These are phyloP conservation scores for Talaromyces trachyspermus DNA, from an alignment of 495 filamentous ascomycete species.

Conservation along the genomic window DNA sequence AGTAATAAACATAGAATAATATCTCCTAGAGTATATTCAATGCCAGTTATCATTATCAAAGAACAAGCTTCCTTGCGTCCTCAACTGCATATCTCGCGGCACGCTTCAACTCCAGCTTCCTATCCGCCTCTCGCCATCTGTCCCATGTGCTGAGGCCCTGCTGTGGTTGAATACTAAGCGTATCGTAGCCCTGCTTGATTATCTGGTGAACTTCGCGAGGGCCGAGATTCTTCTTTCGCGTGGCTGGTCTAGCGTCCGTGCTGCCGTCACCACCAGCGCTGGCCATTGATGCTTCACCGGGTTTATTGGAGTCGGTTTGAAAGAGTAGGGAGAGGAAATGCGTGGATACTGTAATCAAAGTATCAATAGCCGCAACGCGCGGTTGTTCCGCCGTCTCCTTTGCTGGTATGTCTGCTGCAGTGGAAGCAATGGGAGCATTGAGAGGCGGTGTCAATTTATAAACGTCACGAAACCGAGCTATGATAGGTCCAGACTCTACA, in stretches of 20 bases:
- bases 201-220: slow-evolving; percentile 80
- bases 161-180: slow-evolving; percentile 74
- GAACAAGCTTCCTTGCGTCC: slow-evolving; percentile 36
- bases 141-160: slow-evolving; percentile 79
- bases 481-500: slow-evolving; percentile 79
- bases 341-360: slow-evolving; percentile 71
- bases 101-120: slow-evolving; percentile 69
- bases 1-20: too few species aligned
- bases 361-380: slow-evolving; percentile 58
- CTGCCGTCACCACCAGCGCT: slow-evolving; percentile 18
- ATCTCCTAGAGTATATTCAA: too few species aligned
- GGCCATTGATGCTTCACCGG: background rate
- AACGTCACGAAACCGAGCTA: slow-evolving; percentile 73
- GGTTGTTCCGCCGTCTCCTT: slow-evolving; percentile 8
- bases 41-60: too few species aligned
- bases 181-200: slow-evolving; percentile 95
- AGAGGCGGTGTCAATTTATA: slow-evolving; percentile 37
- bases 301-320: slow-evolving; percentile 45
- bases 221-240: slow-evolving; percentile 56
- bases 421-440: background rate
- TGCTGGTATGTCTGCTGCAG: slow-evolving; percentile 11
- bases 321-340: slow-evolving; percentile 83
- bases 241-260: slow-evolving; percentile 24
- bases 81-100: slow-evolving; percentile 67
- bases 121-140: slow-evolving; percentile 59